Percentiles rank a stretch among this genome's conserved stretches.
Conservation (phyloP, 1,284 basidiomycete species). For the Veloporphyrellus conicus region DNA sequence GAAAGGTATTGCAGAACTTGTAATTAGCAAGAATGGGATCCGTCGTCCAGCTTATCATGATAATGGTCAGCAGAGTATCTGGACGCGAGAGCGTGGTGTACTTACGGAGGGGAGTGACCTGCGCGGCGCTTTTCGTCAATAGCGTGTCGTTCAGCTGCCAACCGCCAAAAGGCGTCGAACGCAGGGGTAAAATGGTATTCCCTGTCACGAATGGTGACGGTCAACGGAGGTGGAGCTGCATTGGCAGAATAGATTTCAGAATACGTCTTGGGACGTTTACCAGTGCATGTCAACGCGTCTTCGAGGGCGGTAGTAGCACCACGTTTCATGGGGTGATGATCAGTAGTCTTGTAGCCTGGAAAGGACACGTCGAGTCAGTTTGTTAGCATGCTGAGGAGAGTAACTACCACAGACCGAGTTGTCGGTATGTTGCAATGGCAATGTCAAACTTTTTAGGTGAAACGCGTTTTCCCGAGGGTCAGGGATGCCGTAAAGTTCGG, state of each 20-base stretch:
- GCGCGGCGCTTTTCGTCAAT: constrained; percentile 52
- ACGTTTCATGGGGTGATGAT: constrained; percentile 24
- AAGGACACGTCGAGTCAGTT: neutral
- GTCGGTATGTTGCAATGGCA: neutral
- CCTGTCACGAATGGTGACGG: constrained; percentile 36
- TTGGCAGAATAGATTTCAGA: constrained; percentile 18
- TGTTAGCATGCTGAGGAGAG: too few relatives aligned
- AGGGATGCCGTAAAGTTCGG: neutral
- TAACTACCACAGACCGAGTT: constrained; percentile 6
- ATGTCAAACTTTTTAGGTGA: too few relatives aligned
- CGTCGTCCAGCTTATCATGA: constrained; percentile 49
- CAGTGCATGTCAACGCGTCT: constrained; percentile 13
- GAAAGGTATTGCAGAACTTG: constrained; percentile 60
- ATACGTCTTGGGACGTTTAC: constrained; percentile 26
- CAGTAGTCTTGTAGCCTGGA: too few relatives aligned
- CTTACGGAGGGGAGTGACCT: constrained; percentile 49
- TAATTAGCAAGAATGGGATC: constrained; percentile 47
- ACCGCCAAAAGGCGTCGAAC: constrained; percentile 58
- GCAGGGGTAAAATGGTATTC: constrained; percentile 44
- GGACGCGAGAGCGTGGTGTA: constrained; percentile 2
- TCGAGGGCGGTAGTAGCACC: constrained; percentile 3
- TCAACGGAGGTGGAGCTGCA: constrained; percentile 24
- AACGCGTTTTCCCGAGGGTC: too few relatives aligned
- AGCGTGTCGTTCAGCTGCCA: constrained; percentile 51
- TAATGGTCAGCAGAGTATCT: constrained; percentile 8